Evolutionary conservation across 2,329 filamentous ascomycete species (phyloP), one percentile per base, ranked within the genome.

Genomic region (Penicillium decumbens): DNA sequence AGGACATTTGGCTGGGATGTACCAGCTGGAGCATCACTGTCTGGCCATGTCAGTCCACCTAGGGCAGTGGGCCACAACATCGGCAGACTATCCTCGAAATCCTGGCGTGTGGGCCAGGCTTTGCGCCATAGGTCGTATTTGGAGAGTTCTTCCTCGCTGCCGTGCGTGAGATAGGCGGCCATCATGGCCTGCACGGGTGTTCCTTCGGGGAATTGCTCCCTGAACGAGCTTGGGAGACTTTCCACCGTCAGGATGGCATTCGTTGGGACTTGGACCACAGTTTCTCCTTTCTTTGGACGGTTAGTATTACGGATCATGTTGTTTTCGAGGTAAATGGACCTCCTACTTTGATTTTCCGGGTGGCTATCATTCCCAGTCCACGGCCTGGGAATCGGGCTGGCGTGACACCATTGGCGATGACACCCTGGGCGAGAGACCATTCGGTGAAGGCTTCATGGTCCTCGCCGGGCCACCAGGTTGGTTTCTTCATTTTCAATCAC

Each of bases 331-430:
- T 41, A 35, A 25, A 25, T 24, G 33, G 15, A 6, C 56, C 62
- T 72, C 56, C 62, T 72, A 88, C 87, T 72, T 85, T 73, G 53
- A 93, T 77, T 12, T 78, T 72, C 25, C 79, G 77, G 10, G 81
- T 84, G 4, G 89, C 85, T 43, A 91, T 77, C 49, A 95, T 83
- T 41, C 91, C 90, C 45, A 93, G 79, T 25, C 90, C 90, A 47
- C 87, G 79, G 1, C 84, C 86, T 5, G 84, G 80, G 13, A 95
- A 83, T 33, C 75, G 75, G 35, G 82, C 78, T 4, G 89, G 84
- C 2, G 75, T 74, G 41, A 95, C 81, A 25, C 83, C 84, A 59
- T 85, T 77, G 57, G 89, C 79, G 30, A 77, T 70, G 25, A 95
- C 79, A 12, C 87, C 87, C 49, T 82, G 77, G 1, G 72, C 69